Evolutionary conservation across 305 asterid species (phyloP).

Genomic region (Plantago coronopus): DNA sequence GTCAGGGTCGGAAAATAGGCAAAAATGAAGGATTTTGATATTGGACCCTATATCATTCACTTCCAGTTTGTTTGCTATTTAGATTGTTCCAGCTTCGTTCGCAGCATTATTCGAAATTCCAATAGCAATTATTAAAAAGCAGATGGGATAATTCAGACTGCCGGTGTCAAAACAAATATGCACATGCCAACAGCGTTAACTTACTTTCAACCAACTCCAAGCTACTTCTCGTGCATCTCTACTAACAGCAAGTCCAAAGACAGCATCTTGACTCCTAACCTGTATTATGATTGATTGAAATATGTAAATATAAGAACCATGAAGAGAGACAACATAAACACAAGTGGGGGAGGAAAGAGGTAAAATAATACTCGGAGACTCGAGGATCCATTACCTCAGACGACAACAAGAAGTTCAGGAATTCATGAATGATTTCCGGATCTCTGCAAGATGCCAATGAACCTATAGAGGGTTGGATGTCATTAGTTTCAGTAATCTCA

Average conservation of each 20-base stretch:
- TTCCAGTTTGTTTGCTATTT: no score
- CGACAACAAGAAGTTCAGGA: slow-evolving; percentile 73
- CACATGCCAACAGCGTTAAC: slow-evolving; percentile 18
- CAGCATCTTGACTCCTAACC: slow-evolving; percentile 97
- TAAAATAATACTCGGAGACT: background rate
- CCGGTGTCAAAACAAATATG: background rate
- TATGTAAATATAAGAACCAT: slow-evolving; percentile 7
- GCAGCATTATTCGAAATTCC: no score
- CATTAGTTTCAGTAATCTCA: slow-evolving; percentile 22
- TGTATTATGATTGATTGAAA: slow-evolving; percentile 26
- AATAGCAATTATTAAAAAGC: background rate
- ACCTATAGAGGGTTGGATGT: slow-evolving; percentile 39
- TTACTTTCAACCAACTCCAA: slow-evolving; percentile 92
- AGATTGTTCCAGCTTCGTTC: no score
- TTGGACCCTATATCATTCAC: no score
- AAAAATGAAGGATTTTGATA: no score
- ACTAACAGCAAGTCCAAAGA: slow-evolving; percentile 66
- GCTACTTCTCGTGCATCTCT: slow-evolving; percentile 72
- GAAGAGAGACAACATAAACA: slow-evolving; percentile 11
- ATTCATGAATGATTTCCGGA: slow-evolving; percentile 70
- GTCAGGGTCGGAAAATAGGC: no score
- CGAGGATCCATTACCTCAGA: slow-evolving; percentile 54
- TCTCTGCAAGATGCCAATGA: slow-evolving; percentile 68
- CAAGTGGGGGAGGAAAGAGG: background rate
- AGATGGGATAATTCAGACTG: background rate